Evolutionary conservation across 305 asterid genomes (phyloP).

Genomic region (Coffea humblotiana): DNA sequence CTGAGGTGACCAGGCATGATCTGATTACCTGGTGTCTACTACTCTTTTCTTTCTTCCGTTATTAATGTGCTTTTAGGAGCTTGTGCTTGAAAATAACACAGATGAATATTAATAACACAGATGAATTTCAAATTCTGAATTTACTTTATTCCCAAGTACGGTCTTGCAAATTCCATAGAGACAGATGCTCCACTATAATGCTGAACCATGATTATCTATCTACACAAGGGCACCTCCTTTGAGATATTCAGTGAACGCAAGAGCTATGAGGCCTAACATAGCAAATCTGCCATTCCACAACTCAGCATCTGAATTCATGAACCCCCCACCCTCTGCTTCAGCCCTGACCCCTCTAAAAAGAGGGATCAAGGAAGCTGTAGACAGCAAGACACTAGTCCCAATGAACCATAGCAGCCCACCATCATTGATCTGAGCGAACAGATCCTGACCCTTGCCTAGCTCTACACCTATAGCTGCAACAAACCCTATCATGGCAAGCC

Average conservation of each 20-base stretch:
- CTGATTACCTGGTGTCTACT: too few species aligned
- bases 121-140: too few species aligned
- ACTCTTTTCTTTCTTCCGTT: too few species aligned
- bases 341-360: slow-evolving; percentile 56
- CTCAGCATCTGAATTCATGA: slow-evolving; percentile 73
- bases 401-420: slow-evolving; percentile 69
- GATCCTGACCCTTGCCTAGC: slow-evolving; percentile 55
- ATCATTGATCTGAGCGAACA: slow-evolving; percentile 48
- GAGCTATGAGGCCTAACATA: slow-evolving; percentile 76
- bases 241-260: slow-evolving; percentile 74
- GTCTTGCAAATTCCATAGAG: not conserved
- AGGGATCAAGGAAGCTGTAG: slow-evolving; percentile 70
- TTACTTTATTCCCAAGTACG: too few species aligned
- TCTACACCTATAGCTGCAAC: slow-evolving; percentile 76
- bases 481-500: slow-evolving; percentile 86
- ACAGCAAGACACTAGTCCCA: slow-evolving; percentile 46
- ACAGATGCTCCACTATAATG: too few species aligned
- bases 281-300: slow-evolving; percentile 85
- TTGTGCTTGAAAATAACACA: too few species aligned
- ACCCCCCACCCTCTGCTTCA: slow-evolving; percentile 44
- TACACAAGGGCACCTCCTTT: slow-evolving; percentile 66
- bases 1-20: too few species aligned
- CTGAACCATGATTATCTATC: not conserved
- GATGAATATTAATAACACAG: too few species aligned
- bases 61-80: too few species aligned